Percentiles rank a stretch among this genome's conserved stretches.
These are phyloP conservation scores for Pyrenochaeta sp. DNA, from an alignment of 2,329 filamentous ascomycete genomes.

Conservation along the genomic window DNA sequence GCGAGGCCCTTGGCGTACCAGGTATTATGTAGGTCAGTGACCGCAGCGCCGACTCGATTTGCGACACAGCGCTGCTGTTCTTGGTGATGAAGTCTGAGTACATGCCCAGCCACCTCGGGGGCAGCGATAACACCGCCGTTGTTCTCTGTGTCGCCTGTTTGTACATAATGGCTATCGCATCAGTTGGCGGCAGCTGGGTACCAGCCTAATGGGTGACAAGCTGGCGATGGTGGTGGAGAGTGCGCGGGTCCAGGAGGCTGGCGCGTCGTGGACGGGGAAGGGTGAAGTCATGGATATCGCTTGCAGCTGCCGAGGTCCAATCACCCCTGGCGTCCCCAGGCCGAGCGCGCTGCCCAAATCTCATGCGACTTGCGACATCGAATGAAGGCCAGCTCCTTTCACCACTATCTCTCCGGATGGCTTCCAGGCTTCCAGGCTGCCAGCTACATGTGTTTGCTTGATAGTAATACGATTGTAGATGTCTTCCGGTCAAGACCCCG, in stretches of 20 bases:
- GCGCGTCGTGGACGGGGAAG: constrained; percentile 22
- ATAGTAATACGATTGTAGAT: too few relatives aligned
- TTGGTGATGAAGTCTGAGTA: constrained; percentile 94
- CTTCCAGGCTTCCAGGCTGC: too few relatives aligned
- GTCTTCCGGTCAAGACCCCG: not conserved
- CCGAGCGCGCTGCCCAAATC: constrained; percentile 8
- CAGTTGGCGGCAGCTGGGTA: constrained; percentile 20
- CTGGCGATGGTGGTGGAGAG: constrained; percentile 21
- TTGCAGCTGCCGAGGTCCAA: constrained; percentile 43
- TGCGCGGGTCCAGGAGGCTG: constrained; percentile 26
- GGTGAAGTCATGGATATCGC: constrained; percentile 34
- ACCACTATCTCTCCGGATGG: too few relatives aligned
- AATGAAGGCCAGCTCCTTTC: too few relatives aligned
- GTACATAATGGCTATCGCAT: constrained; percentile 40
- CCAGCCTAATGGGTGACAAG: constrained; percentile 15
- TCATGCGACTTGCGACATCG: too few relatives aligned
- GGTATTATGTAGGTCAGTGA: constrained; percentile 97
- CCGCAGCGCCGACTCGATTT: constrained; percentile 91
- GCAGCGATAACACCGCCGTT: constrained; percentile 62
- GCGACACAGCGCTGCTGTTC: constrained; percentile 90
- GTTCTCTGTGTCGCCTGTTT: constrained; percentile 50
- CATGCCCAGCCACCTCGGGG: constrained; percentile 71
- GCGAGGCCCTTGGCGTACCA: too few relatives aligned
- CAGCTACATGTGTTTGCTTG: too few relatives aligned
- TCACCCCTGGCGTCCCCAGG: constrained; percentile 13